Percentiles rank a stretch among this genome's conserved stretches.
phyloP scores from a whole-genome alignment of 2,329 filamentous ascomycete genomes.

The Fusarium robinianum region DNA sequence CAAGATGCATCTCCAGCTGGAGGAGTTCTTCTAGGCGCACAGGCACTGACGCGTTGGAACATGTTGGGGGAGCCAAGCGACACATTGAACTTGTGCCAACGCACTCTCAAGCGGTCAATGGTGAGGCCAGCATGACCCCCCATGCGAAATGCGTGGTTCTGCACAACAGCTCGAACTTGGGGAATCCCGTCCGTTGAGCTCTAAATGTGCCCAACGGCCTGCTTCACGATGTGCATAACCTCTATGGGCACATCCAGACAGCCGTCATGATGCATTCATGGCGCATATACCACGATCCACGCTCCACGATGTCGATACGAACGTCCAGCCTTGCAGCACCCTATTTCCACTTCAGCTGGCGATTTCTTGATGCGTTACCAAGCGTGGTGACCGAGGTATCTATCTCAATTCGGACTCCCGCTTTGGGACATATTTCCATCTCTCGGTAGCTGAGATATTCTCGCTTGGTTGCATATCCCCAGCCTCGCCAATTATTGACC shows the following conservation, averaged over 20 bases:
- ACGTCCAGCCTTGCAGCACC: too few species aligned
- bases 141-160: conserved; percentile 37
- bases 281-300: too few species aligned
- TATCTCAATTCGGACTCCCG: conserved; percentile 6
- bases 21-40: conserved; percentile 23
- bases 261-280: too few species aligned
- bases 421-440: conserved; percentile 13
- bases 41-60: conserved; percentile 17
- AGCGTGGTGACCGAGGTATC: too few species aligned
- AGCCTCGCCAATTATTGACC: conserved; percentile 31
- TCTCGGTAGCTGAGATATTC: conserved; percentile 15
- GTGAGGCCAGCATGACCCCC: conserved; percentile 24
- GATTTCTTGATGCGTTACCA: too few species aligned
- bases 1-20: conserved; percentile 17
- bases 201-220: conserved; percentile 33
- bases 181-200: conserved; percentile 31
- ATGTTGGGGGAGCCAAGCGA: conserved; percentile 20
- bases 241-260: conserved; percentile 15
- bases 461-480: conserved; percentile 31
- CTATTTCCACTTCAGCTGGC: too few species aligned
- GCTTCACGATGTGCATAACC: conserved; percentile 25
- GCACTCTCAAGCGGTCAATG: conserved; percentile 3
- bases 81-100: conserved; percentile 12
- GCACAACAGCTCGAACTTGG: conserved; percentile 33
- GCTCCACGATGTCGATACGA: too few species aligned